Conservation (phyloP, 495 filamentous ascomycete species). For the Penicillium coprophilum region DNA sequence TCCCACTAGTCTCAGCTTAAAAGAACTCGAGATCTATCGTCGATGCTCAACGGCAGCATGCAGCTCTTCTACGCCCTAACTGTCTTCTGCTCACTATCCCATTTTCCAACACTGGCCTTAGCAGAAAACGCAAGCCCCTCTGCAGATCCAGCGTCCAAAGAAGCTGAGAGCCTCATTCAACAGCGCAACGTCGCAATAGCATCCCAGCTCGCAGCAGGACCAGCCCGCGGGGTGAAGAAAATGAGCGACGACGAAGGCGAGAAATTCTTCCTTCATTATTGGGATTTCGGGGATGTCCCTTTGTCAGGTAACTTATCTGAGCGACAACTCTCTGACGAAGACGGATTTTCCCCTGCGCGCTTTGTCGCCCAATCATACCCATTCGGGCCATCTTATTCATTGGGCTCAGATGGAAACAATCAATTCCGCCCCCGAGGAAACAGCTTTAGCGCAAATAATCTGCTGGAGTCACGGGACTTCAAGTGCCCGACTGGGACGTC, state of each 20-base stretch:
- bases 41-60: neutral
- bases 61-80: neutral
- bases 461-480: slow-evolving; percentile 52
- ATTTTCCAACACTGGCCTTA: neutral
- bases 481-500: slow-evolving; percentile 70
- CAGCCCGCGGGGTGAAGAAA: slow-evolving; percentile 57
- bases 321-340: slow-evolving; percentile 1
- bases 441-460: neutral
- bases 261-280: slow-evolving; percentile 73
- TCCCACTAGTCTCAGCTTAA: neutral
- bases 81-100: neutral
- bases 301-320: slow-evolving; percentile 12
- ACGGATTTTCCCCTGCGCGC: slow-evolving; percentile 9
- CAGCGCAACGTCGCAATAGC: slow-evolving; percentile 31
- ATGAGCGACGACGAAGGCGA: slow-evolving; percentile 81
- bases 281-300: slow-evolving; percentile 46
- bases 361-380: slow-evolving; percentile 32
- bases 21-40: neutral
- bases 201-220: slow-evolving; percentile 14
- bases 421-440: neutral
- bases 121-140: neutral
- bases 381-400: slow-evolving; percentile 40
- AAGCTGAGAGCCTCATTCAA: slow-evolving; percentile 1
- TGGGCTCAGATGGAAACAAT: slow-evolving; percentile 19
- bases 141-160: neutral